Conservation (phyloP, 2,329 filamentous ascomycete species). For the Pezizomycotina sp. region DNA sequence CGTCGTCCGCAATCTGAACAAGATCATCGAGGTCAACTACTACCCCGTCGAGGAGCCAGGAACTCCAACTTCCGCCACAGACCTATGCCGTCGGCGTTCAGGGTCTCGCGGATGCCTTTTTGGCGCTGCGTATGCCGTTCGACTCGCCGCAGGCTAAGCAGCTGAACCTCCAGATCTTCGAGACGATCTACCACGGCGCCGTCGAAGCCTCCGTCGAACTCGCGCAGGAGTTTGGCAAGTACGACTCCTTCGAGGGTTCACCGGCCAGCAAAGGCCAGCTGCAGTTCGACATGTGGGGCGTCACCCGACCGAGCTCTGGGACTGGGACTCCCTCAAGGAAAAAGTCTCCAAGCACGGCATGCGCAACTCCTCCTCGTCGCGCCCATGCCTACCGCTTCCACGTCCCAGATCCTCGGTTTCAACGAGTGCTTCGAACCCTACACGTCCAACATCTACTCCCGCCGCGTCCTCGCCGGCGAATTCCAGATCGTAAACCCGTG, state of each 20-base stretch:
- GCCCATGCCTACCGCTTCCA: constrained; percentile 94
- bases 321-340: constrained; percentile 77
- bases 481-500: constrained; percentile 99
- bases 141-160: constrained; percentile 87
- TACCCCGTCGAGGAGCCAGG: constrained; percentile 82
- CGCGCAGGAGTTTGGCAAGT: constrained; percentile 66
- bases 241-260: constrained; percentile 81
- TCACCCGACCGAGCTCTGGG: constrained; percentile 86
- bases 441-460: constrained; percentile 98
- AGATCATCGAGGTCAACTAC: constrained; percentile 95
- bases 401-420: constrained; percentile 94
- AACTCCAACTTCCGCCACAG: constrained; percentile 97
- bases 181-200: constrained; percentile 96
- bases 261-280: constrained; percentile 89
- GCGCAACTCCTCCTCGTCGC: constrained; percentile 91
- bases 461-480: constrained; percentile 90
- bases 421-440: constrained; percentile 99
- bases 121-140: constrained; percentile 89
- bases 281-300: constrained; percentile 97
- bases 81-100: constrained; percentile 94
- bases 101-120: constrained; percentile 93
- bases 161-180: constrained; percentile 96
- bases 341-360: constrained; percentile 86
- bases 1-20: constrained; percentile 89
- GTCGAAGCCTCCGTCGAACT: constrained; percentile 77